Evolutionary conservation across 495 filamentous ascomycete genomes (phyloP).

Genomic region (Penicillium macrosclerotiorum): DNA sequence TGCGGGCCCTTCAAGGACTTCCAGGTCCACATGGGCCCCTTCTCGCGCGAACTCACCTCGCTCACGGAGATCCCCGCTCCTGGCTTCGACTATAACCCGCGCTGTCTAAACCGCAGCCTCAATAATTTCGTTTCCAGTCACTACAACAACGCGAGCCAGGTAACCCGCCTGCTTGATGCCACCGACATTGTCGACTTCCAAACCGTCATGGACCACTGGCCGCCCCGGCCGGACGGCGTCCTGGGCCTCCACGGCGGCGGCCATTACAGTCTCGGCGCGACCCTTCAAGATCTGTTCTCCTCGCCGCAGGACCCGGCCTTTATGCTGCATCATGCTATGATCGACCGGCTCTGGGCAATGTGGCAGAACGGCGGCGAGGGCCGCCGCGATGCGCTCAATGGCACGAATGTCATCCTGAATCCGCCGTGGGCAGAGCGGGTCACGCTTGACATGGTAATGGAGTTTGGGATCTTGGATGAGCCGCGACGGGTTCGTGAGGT

Average conservation of each 20-base stretch:
- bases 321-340: slow-evolving; percentile 55
- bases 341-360: slow-evolving; percentile 57
- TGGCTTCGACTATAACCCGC: slow-evolving; percentile 50
- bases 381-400: slow-evolving; percentile 25
- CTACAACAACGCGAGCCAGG: slow-evolving; percentile 22
- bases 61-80: slow-evolving; percentile 22
- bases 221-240: slow-evolving; percentile 6
- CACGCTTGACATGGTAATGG: slow-evolving; percentile 24
- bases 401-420: slow-evolving; percentile 23
- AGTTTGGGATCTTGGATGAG: slow-evolving; percentile 27
- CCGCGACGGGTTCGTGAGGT: slow-evolving; percentile 21
- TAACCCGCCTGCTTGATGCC: slow-evolving; percentile 12
- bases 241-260: slow-evolving; percentile 28
- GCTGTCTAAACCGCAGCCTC: slow-evolving; percentile 66
- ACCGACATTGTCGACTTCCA: slow-evolving; percentile 21
- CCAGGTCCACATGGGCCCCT: slow-evolving; percentile 50
- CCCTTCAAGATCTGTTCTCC: slow-evolving; percentile 30
- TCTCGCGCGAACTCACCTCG: slow-evolving; percentile 21
- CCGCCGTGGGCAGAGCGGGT: slow-evolving; percentile 19
- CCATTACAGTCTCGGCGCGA: slow-evolving; percentile 25
- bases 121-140: slow-evolving; percentile 26
- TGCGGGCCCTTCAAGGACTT: slow-evolving; percentile 56
- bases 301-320: slow-evolving; percentile 52
- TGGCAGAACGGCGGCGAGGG: slow-evolving; percentile 44
- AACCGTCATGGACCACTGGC: slow-evolving; percentile 25